Base-by-base conservation (phyloP, 225 moss, liverwort and hornwort genomes). In the Sphagnum tenellum region DNA sequence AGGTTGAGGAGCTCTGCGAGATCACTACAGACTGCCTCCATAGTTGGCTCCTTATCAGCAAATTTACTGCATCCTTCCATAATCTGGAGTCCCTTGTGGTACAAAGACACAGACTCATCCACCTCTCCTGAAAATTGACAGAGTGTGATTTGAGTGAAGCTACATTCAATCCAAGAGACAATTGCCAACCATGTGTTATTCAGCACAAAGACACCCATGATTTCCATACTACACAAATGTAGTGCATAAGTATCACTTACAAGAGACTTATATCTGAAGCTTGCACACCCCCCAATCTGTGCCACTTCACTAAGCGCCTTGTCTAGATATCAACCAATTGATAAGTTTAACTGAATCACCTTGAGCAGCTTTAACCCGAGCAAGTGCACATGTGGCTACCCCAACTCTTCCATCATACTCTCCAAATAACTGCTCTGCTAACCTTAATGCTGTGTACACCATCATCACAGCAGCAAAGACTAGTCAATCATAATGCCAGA, bases 21-120 rank as follows among this genome's bases (percentile, higher is more conserved):
- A 83, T 94, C 94, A 48, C 88, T 90, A 10, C 94, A 86, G 48
- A 90, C 92, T 59, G 77, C 84, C 75, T 94, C 90, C 62, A 94
- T 70, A 49, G 84, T 80, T 10, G 94, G 94, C 81, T 94, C 88
- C 72, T 85, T 78, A 53, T 77, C 75, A 78, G 79, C 70, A 67
- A 92, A 92, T 58, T 70, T 89, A 50, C 76, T 82, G 76, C 90
- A 90, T 59, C 75, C 79, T 69, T 86, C 84, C 89, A 95, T 89
- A 4, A 88, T 60, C 46, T 70, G 72, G 50, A 92, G 72, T 69
- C 95, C 95, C 73, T 77, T 78, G 60, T 74, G 77, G 75, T 82
- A 95, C 76, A 95, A 72, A 9, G 66, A 68, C 11, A 95, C 69
- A 49, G 95, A 92, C 57, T 89, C 86, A 72, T 95, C 92, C 50